These are phyloP conservation scores for Alternaria metachromatica DNA, from an alignment of 2,329 filamentous ascomycete species.

Conservation along the genomic window DNA sequence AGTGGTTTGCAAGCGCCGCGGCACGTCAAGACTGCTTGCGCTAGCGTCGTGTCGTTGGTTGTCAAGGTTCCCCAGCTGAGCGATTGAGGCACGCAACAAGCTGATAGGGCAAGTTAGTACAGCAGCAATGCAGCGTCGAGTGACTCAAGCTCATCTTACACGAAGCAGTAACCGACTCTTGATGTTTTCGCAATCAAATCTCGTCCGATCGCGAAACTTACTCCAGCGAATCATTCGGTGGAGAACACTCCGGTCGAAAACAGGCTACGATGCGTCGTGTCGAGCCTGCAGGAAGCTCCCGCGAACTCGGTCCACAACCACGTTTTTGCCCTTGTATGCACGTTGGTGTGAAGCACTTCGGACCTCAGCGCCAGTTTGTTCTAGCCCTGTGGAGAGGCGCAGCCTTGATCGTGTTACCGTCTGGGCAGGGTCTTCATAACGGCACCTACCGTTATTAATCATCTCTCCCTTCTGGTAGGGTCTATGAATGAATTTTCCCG, in stretches of 20 bases:
- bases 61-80: background rate
- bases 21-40: background rate
- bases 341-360: background rate
- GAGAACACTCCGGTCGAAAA: background rate
- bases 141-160: background rate
- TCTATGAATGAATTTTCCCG: background rate
- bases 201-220: background rate
- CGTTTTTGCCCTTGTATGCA: background rate
- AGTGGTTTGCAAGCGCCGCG: background rate
- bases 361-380: slow-evolving; percentile 1
- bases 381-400: background rate
- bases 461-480: background rate
- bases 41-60: slow-evolving; percentile 2
- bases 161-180: background rate
- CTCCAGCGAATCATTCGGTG: background rate
- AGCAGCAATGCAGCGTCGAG: background rate
- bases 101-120: background rate
- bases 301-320: slow-evolving; percentile 7
- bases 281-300: background rate
- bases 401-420: background rate
- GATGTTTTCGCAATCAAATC: background rate
- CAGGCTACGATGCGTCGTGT: background rate
- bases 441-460: background rate
- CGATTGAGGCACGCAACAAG: background rate
- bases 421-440: background rate